Evolutionary conservation across 805 yeast species (phyloP).

Genomic region (Barnettozyma populi): DNA sequence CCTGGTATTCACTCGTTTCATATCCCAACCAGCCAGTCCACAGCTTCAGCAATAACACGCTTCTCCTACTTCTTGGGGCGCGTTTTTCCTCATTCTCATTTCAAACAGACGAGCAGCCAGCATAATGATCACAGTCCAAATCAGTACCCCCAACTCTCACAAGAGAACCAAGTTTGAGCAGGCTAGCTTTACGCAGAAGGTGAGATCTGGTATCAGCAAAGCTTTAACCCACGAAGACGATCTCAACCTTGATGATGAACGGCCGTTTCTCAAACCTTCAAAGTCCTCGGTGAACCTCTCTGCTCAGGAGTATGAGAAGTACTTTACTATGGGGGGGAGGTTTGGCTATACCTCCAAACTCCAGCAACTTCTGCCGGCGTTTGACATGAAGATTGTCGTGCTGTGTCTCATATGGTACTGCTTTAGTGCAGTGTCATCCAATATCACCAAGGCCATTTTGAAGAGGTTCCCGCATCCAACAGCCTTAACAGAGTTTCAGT

Average conservation of each 20-base stretch:
- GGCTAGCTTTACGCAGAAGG: slow-evolving; percentile 1
- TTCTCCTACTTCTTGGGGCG: background rate
- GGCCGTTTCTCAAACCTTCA: slow-evolving; percentile 20
- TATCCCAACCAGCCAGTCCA: background rate
- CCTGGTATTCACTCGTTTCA: background rate
- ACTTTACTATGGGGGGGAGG: slow-evolving; percentile 21
- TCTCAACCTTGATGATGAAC: background rate
- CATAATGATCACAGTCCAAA: slow-evolving; percentile 10
- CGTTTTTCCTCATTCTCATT: background rate
- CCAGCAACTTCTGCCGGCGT: slow-evolving; percentile 25
- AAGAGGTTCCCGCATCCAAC: slow-evolving; percentile 70
- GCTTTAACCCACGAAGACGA: background rate
- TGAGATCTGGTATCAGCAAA: background rate
- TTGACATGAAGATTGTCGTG: slow-evolving; percentile 37
- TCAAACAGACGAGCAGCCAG: background rate
- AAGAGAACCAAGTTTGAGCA: slow-evolving; percentile 5
- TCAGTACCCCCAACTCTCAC: slow-evolving; percentile 6
- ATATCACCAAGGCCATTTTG: slow-evolving; percentile 74
- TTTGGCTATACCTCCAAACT: slow-evolving; percentile 9
- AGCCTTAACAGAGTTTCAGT: slow-evolving; percentile 86
- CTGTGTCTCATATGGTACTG: slow-evolving; percentile 78
- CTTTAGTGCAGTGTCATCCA: slow-evolving; percentile 73
- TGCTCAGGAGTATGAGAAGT: slow-evolving; percentile 19
- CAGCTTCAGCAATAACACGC: background rate
- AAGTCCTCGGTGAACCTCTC: slow-evolving; percentile 22